Evolutionary conservation across 140 eudicot species (phyloP).

Genomic region (Oenanthe javanica): DNA sequence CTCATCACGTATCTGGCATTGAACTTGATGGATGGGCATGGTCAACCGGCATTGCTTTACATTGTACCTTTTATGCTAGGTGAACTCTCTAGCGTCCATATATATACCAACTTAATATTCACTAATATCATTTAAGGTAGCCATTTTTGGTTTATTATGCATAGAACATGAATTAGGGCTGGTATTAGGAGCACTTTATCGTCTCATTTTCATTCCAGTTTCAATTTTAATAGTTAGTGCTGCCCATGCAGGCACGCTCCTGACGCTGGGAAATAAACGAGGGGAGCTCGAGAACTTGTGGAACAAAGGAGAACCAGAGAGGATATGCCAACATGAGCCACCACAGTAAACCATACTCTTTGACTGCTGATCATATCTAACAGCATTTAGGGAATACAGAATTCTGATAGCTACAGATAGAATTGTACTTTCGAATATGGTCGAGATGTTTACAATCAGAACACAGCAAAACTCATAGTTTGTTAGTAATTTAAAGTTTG

Average conservation of each 20-base stretch:
- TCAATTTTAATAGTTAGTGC: too few relatives aligned
- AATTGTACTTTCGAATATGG: neutral
- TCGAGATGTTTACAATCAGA: neutral
- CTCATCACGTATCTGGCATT: conserved; percentile 78
- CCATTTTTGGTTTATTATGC: neutral
- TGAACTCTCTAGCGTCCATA: conserved; percentile 11
- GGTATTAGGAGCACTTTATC: neutral
- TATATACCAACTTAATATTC: too few relatives aligned
- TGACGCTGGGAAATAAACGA: conserved; percentile 43
- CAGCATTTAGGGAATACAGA: neutral
- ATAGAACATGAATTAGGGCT: neutral
- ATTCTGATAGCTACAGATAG: neutral
- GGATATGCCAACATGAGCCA: conserved; percentile 45
- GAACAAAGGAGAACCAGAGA: conserved; percentile 62
- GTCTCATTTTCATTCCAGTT: neutral
- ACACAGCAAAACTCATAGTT: neutral
- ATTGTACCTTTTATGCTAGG: conserved; percentile 93
- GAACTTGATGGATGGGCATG: conserved; percentile 97
- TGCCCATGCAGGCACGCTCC: conserved; percentile 37
- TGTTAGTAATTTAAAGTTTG: neutral
- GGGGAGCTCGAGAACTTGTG: conserved; percentile 55
- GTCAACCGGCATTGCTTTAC: conserved; percentile 96
- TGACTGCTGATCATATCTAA: neutral
- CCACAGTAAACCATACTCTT: conserved; percentile 20
- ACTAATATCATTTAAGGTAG: neutral